These are phyloP conservation scores for Scheffersomyces stambukii DNA, from an alignment of 1,139 yeast species.

Conservation along the genomic window DNA sequence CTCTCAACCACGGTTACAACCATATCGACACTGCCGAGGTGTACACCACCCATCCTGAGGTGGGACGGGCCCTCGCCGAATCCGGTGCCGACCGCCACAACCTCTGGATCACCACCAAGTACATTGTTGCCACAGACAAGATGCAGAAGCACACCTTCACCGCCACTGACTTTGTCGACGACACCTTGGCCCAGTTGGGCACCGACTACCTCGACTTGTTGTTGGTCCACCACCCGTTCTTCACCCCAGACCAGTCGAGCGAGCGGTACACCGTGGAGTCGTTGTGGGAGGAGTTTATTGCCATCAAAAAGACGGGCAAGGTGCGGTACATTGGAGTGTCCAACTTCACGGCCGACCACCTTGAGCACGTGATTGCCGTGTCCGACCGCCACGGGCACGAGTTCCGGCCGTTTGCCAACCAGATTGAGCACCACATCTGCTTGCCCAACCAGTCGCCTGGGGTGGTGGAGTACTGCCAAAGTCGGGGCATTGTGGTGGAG, in stretches of 20 bases:
- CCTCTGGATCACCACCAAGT: conserved; percentile 55
- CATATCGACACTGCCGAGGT: conserved; percentile 63
- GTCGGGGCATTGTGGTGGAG: conserved; percentile 28
- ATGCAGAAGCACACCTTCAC: conserved; percentile 30
- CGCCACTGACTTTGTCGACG: conserved; percentile 49
- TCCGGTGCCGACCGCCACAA: conserved; percentile 44
- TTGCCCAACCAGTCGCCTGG: conserved; percentile 33
- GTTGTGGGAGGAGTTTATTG: background rate
- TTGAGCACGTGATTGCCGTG: conserved; percentile 40
- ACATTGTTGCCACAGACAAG: conserved; percentile 34
- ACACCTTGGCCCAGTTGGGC: conserved; percentile 57
- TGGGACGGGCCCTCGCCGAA: conserved; percentile 48
- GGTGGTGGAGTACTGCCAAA: conserved; percentile 22
- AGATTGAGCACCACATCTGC: conserved; percentile 39
- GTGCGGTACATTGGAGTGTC: conserved; percentile 61
- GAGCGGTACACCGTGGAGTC: background rate
- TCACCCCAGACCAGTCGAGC: background rate
- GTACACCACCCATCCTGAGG: conserved; percentile 62
- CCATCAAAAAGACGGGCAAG: background rate
- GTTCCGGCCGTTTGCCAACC: conserved; percentile 30
- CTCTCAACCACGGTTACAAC: conserved; percentile 44
- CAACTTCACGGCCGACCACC: conserved; percentile 52
- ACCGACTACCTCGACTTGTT: conserved; percentile 76
- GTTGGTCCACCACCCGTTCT: conserved; percentile 52
- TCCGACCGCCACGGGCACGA: conserved; percentile 27